Evolutionary conservation across 805 yeast genomes (phyloP), one percentile per base, ranked within the genome.

Genomic region (Teunomyces panamensis): DNA sequence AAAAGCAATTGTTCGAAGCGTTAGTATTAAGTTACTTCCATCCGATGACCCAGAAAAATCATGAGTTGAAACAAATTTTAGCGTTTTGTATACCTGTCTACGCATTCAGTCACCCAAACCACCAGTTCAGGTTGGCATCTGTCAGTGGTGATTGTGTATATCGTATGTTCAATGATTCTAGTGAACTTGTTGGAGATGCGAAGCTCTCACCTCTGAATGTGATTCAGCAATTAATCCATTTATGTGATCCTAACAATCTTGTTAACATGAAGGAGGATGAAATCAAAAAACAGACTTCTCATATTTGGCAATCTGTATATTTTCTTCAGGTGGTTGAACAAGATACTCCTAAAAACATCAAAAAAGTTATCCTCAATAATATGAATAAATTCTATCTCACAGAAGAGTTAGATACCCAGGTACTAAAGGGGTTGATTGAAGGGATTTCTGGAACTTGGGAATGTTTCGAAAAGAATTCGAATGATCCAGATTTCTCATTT

Each of bases 11-110:
- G 33, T 78, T 87, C 56, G 91, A 86, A 59, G 79, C 87, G 0
- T 71, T 91, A 46, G 67, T 90, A 3, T 64, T 87, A 45, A 77
- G 87, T 0, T 92, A 89, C 58, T 91, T 88, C 67, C 83, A 85
- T 45, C 90, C 94, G 0, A 64, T 70, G 3, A 84, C 84, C 46
- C 65, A 79, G 4, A 66, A 72, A 4, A 89, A 89, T 56, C 84
- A 80, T 48, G 79, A 83, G 11, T 70, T 91, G 51, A 74, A 83
- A 42, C 97, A 91, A 63, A 87, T 87, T 0, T 77, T 91, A 49
- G 81, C 94, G 8, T 91, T 88, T 58, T 90, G 96, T 62, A 74
- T 91, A 13, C 97, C 97, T 0, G 96, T 87, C 0, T 89, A 87
- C 62, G 83, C 94, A 33, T 86, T 82, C 59, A 86, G 96, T 30